Base-by-base conservation (phyloP, 2,329 filamentous ascomycete genomes). In the Zymoseptoria ardabiliae region DNA sequence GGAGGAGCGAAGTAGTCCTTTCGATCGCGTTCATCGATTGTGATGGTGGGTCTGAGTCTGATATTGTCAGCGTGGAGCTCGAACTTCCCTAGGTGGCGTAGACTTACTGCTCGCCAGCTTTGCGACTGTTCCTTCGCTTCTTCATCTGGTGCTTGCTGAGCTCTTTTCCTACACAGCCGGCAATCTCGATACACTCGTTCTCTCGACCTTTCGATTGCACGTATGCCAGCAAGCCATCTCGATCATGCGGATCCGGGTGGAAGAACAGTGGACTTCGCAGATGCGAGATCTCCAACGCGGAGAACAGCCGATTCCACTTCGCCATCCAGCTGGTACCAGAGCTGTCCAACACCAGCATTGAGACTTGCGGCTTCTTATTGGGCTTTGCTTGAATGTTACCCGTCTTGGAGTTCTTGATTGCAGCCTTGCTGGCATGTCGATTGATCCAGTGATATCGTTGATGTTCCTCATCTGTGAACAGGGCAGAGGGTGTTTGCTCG, bases 391-490 rank as follows among this genome's bases (percentile, higher is more conserved):
- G 30, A n/a, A 73, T 69, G 21, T 75, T 58, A 0, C 77, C 78
- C 4, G 72, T 80, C 61, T 74, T 77, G 59, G 75, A 75, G 63
- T 78, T 77, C 67, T 84, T 86, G 61, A 87, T 76, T 7, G 79
- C 78, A 72, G 85, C 82, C 28, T 82, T 81, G 25, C 79, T 79
- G 25, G 81, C 80, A 68, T 90, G 82, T 58, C 85, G 86, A 59
- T 80, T 81, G 58, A 91, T 86, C 86, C 88, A 91, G 72, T 89
- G 85, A 70, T 89, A 93, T n/a, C 89, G 81, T 50, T 87, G 84
- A 68, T 93, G 89, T 69, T 93, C 90, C 65, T 90, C 88, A 69
- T 93, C 89, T 0, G 89, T 92, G 74, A 93, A 93, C 56, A 91
- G 83, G 1, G 89, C 88, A 0, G 87, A 89, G 0, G 89, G 89